Evolutionary conservation across 495 filamentous ascomycete species (phyloP).

Genomic region (Neurospora sp.): DNA sequence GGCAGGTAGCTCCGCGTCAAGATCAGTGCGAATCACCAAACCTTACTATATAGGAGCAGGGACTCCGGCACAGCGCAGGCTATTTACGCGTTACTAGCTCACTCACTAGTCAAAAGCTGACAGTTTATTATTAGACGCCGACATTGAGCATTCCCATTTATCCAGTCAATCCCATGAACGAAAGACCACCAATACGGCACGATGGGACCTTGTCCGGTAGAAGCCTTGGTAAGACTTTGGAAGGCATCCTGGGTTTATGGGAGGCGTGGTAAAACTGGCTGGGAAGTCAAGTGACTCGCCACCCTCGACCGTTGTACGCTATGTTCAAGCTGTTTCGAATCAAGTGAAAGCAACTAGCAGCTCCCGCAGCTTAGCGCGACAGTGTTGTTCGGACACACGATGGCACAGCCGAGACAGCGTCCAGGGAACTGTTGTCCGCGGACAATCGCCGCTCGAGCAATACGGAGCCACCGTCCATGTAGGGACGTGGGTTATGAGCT

Average conservation of each 20-base stretch:
- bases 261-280: neutral
- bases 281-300: neutral
- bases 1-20: neutral
- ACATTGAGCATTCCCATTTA: neutral
- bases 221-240: neutral
- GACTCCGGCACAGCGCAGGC: neutral
- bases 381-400: neutral
- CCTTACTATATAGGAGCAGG: neutral
- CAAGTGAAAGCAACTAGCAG: neutral
- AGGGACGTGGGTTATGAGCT: neutral
- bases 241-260: neutral
- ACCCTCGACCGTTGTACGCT: neutral
- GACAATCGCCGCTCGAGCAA: neutral
- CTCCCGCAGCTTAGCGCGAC: neutral
- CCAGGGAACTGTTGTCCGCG: neutral
- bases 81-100: neutral
- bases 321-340: neutral
- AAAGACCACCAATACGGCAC: neutral
- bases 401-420: neutral
- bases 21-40: neutral
- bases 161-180: neutral
- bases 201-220: neutral
- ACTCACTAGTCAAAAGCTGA: neutral
- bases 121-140: neutral
- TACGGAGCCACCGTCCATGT: neutral